phyloP scores from a whole-genome alignment of 2,329 filamentous ascomycete species.

The Pseudogymnoascus sp. region DNA sequence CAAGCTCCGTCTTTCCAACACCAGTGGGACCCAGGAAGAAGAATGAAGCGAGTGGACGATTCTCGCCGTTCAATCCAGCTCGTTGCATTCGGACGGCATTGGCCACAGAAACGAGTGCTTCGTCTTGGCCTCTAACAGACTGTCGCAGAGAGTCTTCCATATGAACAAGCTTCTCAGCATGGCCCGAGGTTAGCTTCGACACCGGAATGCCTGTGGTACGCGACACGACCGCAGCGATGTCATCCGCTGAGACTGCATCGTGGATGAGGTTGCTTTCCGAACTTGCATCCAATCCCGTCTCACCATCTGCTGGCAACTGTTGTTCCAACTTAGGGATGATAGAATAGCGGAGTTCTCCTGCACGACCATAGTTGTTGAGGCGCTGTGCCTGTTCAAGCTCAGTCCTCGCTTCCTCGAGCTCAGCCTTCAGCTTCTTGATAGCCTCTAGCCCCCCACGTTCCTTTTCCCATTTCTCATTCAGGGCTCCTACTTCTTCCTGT shows the following conservation, averaged over 20 bases:
- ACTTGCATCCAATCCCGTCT: slow-evolving; percentile 25
- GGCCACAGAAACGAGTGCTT: slow-evolving; percentile 82
- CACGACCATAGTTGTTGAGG: slow-evolving; percentile 78
- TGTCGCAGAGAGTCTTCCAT: slow-evolving; percentile 88
- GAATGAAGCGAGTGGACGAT: slow-evolving; percentile 85
- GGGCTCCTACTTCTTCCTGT: slow-evolving; percentile 64
- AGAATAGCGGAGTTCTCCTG: slow-evolving; percentile 85
- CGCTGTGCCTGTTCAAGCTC: slow-evolving; percentile 84
- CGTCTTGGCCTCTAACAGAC: slow-evolving; percentile 85
- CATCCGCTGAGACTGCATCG: slow-evolving; percentile 89
- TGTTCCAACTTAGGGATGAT: slow-evolving; percentile 74
- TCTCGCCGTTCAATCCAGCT: slow-evolving; percentile 84
- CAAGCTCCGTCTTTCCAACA: slow-evolving; percentile 94
- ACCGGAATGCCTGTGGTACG: slow-evolving; percentile 89
- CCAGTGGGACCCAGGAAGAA: slow-evolving; percentile 97
- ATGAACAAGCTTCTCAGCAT: slow-evolving; percentile 87
- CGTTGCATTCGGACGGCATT: slow-evolving; percentile 91
- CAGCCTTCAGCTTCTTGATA: slow-evolving; percentile 78
- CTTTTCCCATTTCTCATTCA: slow-evolving; percentile 83
- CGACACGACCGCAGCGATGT: slow-evolving; percentile 88
- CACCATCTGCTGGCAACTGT: slow-evolving; percentile 69
- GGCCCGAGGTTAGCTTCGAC: slow-evolving; percentile 83
- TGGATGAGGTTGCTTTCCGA: slow-evolving; percentile 62
- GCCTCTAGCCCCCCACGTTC: slow-evolving; percentile 78
- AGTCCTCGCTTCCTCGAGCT: slow-evolving; percentile 77